phyloP scores from a whole-genome alignment of 169 alveolate genomes.

The Cryptosporidium parvum region DNA sequence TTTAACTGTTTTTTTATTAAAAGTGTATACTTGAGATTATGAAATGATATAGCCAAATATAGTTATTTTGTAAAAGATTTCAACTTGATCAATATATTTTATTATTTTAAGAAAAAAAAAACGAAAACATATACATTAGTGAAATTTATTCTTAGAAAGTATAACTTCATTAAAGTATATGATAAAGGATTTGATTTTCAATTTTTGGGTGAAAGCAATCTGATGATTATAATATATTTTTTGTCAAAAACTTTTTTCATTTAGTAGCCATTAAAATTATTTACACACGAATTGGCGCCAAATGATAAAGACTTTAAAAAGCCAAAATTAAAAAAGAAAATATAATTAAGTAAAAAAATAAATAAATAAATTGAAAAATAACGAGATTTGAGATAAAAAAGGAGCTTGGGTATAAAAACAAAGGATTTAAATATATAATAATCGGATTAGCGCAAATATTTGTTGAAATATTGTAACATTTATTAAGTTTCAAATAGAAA shows the following conservation, averaged over 20 bases:
- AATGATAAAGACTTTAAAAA: conserved; percentile 14
- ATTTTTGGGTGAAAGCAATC: neutral
- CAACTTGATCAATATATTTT: neutral
- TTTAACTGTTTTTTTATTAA: too few species aligned
- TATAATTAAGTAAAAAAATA: neutral
- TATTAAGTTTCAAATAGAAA: neutral
- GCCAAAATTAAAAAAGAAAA: neutral
- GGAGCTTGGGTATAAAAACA: neutral
- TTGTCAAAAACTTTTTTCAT: neutral
- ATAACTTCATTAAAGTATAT: too few species aligned
- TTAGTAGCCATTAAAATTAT: conserved; percentile 2
- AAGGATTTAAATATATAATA: neutral
- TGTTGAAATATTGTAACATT: neutral
- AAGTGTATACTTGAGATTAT: too few species aligned
- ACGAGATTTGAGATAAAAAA: neutral
- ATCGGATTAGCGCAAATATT: neutral
- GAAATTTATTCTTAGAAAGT: too few species aligned
- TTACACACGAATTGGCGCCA: conserved; percentile 72
- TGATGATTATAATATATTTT: neutral
- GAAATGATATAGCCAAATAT: too few species aligned
- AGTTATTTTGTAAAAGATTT: too few species aligned
- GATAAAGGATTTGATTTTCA: neutral
- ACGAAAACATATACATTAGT: neutral
- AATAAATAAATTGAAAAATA: neutral
- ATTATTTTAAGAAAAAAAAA: too few species aligned